Conservation (phyloP, 306 rosid species). For the Luffa acutangula region DNA sequence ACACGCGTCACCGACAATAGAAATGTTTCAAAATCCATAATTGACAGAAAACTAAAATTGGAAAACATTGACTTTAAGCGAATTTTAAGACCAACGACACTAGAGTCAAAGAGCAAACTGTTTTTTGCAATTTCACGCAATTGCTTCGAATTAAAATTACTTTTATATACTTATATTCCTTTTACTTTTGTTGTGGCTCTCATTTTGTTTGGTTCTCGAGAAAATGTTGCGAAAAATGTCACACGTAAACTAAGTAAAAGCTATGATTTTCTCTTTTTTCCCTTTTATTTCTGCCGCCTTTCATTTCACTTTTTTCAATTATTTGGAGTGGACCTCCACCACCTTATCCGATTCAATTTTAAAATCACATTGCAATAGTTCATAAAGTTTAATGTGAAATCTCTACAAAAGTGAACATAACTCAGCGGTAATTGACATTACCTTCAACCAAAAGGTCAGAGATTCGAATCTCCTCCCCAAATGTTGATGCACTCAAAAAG, state of each 20-base stretch:
- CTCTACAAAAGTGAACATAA: no score
- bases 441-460: no score
- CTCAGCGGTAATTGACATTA: no score
- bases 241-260: background rate
- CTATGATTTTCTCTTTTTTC: background rate
- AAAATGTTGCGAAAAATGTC: background rate
- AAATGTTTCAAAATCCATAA: background rate
- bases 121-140: background rate
- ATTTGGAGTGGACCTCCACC: background rate
- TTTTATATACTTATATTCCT: background rate
- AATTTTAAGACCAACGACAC: background rate
- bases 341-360: no score
- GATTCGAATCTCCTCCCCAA: no score
- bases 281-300: background rate
- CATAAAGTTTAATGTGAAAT: no score
- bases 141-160: background rate
- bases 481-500: no score
- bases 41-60: background rate
- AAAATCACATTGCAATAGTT: no score
- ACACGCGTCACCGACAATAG: background rate
- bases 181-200: background rate
- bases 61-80: background rate
- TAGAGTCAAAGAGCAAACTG: background rate
- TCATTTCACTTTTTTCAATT: background rate
- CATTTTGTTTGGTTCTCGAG: background rate